phyloP scores from a whole-genome alignment of 495 filamentous ascomycete species.

The Terfezia claveryi region DNA sequence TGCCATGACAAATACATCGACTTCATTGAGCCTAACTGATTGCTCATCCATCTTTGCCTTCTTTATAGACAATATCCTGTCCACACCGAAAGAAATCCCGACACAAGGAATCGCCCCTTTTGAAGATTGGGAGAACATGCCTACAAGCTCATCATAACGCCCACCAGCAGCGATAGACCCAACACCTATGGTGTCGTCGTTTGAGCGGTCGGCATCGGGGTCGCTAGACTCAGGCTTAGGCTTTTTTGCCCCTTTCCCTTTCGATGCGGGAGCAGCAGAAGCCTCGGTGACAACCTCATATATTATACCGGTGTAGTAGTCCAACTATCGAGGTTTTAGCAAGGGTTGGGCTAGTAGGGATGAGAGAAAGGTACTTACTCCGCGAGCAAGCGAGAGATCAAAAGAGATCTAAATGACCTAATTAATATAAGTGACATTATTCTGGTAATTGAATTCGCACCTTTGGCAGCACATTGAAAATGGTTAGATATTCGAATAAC shows the following conservation, averaged over 20 bases:
- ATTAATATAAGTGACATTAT: too few species aligned
- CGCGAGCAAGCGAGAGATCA: slow-evolving; percentile 23
- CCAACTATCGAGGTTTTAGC: slow-evolving; percentile 45
- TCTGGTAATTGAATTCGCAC: slow-evolving; percentile 1
- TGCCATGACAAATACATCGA: slow-evolving; percentile 79
- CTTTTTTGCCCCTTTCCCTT: slow-evolving; percentile 26
- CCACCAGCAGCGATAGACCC: slow-evolving; percentile 78
- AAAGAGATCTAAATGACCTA: slow-evolving; percentile 11
- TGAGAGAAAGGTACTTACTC: slow-evolving; percentile 11
- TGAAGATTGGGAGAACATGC: slow-evolving; percentile 46
- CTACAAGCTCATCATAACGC: slow-evolving; percentile 78
- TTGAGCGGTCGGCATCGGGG: slow-evolving; percentile 58
- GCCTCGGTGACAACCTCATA: slow-evolving; percentile 79
- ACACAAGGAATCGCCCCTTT: slow-evolving; percentile 78
- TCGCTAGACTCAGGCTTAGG: slow-evolving; percentile 27
- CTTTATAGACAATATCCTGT: slow-evolving; percentile 82
- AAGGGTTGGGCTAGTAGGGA: slow-evolving; percentile 64
- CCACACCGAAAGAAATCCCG: slow-evolving; percentile 84
- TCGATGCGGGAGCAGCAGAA: slow-evolving; percentile 37
- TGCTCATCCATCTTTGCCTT: slow-evolving; percentile 37
- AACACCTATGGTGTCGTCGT: slow-evolving; percentile 63
- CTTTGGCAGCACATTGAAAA: slow-evolving; percentile 43
- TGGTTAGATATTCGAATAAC: slow-evolving; percentile 61
- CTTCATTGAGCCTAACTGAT: slow-evolving; percentile 42
- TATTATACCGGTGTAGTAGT: slow-evolving; percentile 90